Evolutionary conservation across 2,329 filamentous ascomycete species (phyloP), one percentile per base, ranked within the genome.

Genomic region (Aspergillus floridensis): DNA sequence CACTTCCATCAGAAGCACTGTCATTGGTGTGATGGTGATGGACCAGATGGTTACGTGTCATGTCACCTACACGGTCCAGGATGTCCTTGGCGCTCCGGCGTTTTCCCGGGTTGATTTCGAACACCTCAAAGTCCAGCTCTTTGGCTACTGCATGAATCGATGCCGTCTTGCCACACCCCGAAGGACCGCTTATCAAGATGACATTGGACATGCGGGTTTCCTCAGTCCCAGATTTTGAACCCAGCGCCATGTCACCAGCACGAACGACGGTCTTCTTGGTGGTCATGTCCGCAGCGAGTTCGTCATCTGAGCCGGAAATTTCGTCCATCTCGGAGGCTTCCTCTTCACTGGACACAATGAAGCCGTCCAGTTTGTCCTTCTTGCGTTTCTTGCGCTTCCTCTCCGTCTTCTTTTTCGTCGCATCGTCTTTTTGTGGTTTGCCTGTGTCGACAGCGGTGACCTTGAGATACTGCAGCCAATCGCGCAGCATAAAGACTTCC

Each of bases 21-120:
- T 68, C 73, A 62, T 57, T 72, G 32, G 67, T 61, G 38, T 71
- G 67, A 8, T 72, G 55, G 48, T 81, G 81, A 64, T 87, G 86
- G 21, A 99, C 93, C 1, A 96, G 83, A 74, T 99, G 95, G 68
- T 99, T 98, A 62, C 88, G 88, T 4, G 92, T 95, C 93, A 99
- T 98, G 75, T 99, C 92, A 46, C 95, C 96, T 49, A 99, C 91
- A 66, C 86, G 91, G 68, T 99, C 95, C 35, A 96, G 74, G 51
- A 99, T 87, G 68, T 99, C 95, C 72, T 89, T 95, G 32, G 93
- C 93, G 70, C 86, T 96, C 62, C 95, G 84, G 53, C 93, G 87
- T 65, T 86, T 91, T 61, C 91, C 86, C 0, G 93, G 80, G 69
- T 96, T 96, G 71, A 99, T 92, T 75, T 99, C 95, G 66, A 99